phyloP scores from a whole-genome alignment of 148 eudicot genomes.

The Dysphania ambrosioides region DNA sequence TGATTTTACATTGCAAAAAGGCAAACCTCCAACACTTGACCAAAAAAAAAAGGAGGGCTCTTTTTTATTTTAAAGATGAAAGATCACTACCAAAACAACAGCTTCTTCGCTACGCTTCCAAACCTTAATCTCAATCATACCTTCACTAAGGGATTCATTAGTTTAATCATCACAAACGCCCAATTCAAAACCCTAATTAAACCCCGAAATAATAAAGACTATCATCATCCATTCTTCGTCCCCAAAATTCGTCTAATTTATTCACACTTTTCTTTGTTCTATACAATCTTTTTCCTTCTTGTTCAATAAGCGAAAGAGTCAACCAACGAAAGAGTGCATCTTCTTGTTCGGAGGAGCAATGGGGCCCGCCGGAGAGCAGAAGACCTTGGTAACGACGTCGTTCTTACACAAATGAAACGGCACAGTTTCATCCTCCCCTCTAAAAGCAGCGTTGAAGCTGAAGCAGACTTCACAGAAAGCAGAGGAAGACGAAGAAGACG shows the following conservation, averaged over 20 bases:
- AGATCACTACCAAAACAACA: neutral
- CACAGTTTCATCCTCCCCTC: conserved; percentile 19
- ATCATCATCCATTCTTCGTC: neutral
- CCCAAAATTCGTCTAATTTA: neutral
- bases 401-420: conserved; percentile 50
- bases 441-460: neutral
- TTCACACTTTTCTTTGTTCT: conserved; percentile 11
- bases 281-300: neutral
- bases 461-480: conserved; percentile 39
- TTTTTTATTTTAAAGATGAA: neutral
- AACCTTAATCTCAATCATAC: neutral
- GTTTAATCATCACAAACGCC: neutral
- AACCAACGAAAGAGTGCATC: neutral
- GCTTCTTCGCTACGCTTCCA: neutral
- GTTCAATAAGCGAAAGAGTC: neutral
- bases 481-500: conserved; percentile 13
- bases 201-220: neutral
- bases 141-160: neutral
- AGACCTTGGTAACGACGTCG: conserved; percentile 32
- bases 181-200: neutral
- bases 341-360: conserved; percentile 41
- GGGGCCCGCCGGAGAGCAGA: conserved; percentile 46
- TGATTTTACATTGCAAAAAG: conserved; percentile 3
- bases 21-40: conserved; percentile 19
- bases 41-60: conserved; percentile 16